Percentiles rank a stretch among this genome's conserved stretches.
Evolutionary conservation across 495 filamentous ascomycete genomes (phyloP).

Genomic region (Penicillium chermesinum): DNA sequence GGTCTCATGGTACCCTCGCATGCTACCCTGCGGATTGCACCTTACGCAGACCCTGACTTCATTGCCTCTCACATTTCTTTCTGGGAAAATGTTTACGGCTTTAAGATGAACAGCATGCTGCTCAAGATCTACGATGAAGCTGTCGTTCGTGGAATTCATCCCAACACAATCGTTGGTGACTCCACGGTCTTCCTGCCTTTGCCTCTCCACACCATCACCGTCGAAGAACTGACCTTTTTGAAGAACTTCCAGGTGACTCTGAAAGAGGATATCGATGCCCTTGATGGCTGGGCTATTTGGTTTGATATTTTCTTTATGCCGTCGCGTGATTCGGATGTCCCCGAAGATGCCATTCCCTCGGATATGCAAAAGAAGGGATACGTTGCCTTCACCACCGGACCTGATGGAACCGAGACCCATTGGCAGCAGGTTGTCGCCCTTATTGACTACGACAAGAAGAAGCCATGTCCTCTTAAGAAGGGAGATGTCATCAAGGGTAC

Average conservation of each 20-base stretch:
- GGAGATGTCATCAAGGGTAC: constrained; percentile 45
- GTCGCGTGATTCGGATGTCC: constrained; percentile 36
- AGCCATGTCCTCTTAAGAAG: constrained; percentile 37
- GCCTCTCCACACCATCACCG: constrained; percentile 50
- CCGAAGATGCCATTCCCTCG: constrained; percentile 38
- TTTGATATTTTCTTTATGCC: constrained; percentile 62
- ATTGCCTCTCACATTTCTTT: constrained; percentile 56
- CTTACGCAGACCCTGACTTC: constrained; percentile 81
- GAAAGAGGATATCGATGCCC: constrained; percentile 47
- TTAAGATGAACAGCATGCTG: constrained; percentile 53
- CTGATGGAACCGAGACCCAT: constrained; percentile 47
- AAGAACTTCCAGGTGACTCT: constrained; percentile 51
- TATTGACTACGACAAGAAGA: constrained; percentile 39
- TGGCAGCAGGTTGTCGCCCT: constrained; percentile 49
- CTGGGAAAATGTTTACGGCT: constrained; percentile 64
- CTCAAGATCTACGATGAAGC: constrained; percentile 56
- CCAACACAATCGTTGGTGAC: constrained; percentile 40
- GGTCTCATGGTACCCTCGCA: constrained; percentile 91
- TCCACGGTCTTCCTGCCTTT: constrained; percentile 51
- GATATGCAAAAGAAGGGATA: constrained; percentile 44
- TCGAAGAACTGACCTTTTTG: constrained; percentile 53
- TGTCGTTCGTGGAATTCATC: constrained; percentile 44
- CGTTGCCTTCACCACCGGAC: constrained; percentile 52
- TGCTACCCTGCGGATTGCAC: constrained; percentile 79
- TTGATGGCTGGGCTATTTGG: constrained; percentile 60